These are phyloP conservation scores for Geotrichum fermentans DNA, from an alignment of 1,139 yeast genomes.

Conservation along the genomic window DNA sequence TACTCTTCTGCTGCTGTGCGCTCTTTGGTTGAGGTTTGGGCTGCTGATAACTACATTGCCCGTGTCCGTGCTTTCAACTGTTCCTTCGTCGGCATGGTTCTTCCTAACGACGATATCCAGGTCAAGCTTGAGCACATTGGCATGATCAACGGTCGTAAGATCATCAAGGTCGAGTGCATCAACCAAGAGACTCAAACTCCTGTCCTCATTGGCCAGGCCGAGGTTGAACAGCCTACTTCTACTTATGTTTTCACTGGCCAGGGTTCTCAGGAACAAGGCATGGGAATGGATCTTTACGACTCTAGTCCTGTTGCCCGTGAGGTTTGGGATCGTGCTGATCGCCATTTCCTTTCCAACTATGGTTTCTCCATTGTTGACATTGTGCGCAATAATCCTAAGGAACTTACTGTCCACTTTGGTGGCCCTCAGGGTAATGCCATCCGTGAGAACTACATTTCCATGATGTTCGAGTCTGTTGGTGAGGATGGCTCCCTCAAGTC, in stretches of 20 bases:
- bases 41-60: slow-evolving; percentile 92
- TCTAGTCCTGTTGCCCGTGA: slow-evolving; percentile 86
- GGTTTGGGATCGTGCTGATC: slow-evolving; percentile 98
- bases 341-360: slow-evolving; percentile 84
- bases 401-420: slow-evolving; percentile 92
- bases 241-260: slow-evolving; percentile 98
- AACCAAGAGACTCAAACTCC: slow-evolving; percentile 65
- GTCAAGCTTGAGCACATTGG: slow-evolving; percentile 93
- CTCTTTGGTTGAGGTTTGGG: slow-evolving; percentile 95
- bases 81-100: slow-evolving; percentile 91
- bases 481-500: slow-evolving; percentile 78
- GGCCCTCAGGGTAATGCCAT: slow-evolving; percentile 96
- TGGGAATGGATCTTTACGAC: slow-evolving; percentile 98
- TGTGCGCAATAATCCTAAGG: slow-evolving; percentile 93
- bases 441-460: slow-evolving; percentile 87
- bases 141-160: slow-evolving; percentile 98
- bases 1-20: slow-evolving; percentile 94
- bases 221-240: slow-evolving; percentile 95
- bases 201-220: slow-evolving; percentile 93
- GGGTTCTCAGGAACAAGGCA: slow-evolving; percentile 99
- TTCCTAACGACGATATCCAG: slow-evolving; percentile 86
- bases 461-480: slow-evolving; percentile 95
- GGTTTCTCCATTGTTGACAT: slow-evolving; percentile 96
- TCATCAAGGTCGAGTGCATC: slow-evolving; percentile 84
- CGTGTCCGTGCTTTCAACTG: slow-evolving; percentile 95